Evolutionary conservation across 225 moss, liverwort and hornwort species (phyloP), one percentile per base, ranked within the genome.

Genomic region (Bryum argenteum): DNA sequence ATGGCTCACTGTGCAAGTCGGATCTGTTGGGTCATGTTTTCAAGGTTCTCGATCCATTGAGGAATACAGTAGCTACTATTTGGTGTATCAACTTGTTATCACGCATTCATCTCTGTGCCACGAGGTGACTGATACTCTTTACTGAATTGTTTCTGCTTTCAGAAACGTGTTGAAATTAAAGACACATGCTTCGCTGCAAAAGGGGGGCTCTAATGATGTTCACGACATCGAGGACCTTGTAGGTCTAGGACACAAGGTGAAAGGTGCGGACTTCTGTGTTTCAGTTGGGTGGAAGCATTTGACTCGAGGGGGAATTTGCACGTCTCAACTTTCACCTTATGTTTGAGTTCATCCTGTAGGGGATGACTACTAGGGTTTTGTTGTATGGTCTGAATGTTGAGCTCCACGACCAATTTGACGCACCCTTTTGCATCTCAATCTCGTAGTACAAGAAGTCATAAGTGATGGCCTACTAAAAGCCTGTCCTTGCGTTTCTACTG

Each of bases 191-290:
- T 83, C 89, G 63, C 60, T 91, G 54, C 85, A 77, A 71, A 82
- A 55, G 18, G 91, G 89, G 19, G 91, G 79, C 44, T 51, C 65
- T 56, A 84, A 87, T 51, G 87, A 85, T 28, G 47, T 91, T 67
- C 91, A 91, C 70, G 89, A 91, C 63, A 85, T 91, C 51, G 89
- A 91, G 75, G 91, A 89, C 71, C 89, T 91, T 60, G 89, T 91
- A 66, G 80, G 71, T 28, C 83, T 91, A 70, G 91, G 89, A 24
- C 83, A 80, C 85, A 75, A 80, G 59, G 87, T 91, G 62, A 89
- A 72, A 79, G 91, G 91, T 89, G 54, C 55, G 81, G 16, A 16
- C 47, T 48, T 48, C 47, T 48, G 47, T 16, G 47, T 48, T 48
- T 48, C 6, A 14, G 48, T 17, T 48, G 17, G 6, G 48, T 48